Evolutionary conservation across 2,329 filamentous ascomycete species (phyloP).

Genomic region (Cucurbitaria berberidis): DNA sequence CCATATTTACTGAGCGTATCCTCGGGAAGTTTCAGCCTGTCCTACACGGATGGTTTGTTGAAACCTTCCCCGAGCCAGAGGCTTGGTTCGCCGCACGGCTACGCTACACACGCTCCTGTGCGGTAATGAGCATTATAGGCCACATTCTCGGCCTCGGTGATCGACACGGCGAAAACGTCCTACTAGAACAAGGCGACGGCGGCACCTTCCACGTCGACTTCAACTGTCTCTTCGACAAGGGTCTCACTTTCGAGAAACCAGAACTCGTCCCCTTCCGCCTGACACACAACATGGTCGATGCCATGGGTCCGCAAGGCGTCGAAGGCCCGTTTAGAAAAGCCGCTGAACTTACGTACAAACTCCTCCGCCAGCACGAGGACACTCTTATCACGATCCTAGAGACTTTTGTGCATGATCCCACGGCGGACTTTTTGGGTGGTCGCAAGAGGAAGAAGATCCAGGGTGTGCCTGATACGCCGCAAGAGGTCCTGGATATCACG

Average conservation of each 20-base stretch:
- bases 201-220: constrained; percentile 98
- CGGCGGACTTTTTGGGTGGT: constrained; percentile 84
- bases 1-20: constrained; percentile 73
- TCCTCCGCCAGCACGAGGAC: constrained; percentile 90
- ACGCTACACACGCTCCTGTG: constrained; percentile 88
- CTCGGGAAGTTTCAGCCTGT: constrained; percentile 79
- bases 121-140: constrained; percentile 99
- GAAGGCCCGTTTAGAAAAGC: constrained; percentile 90
- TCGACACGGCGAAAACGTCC: constrained; percentile 94
- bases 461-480: constrained; percentile 69
- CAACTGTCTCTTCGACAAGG: constrained; percentile 99
- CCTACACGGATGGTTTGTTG: constrained; percentile 92
- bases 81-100: constrained; percentile 90
- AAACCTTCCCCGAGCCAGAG: constrained; percentile 91
- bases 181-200: constrained; percentile 91
- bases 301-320: constrained; percentile 93
- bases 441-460: constrained; percentile 62
- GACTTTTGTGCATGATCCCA: constrained; percentile 96
- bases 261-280: constrained; percentile 95
- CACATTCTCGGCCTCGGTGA: constrained; percentile 93
- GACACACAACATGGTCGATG: constrained; percentile 98
- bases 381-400: constrained; percentile 97
- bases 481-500: constrained; percentile 88
- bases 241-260: constrained; percentile 90
- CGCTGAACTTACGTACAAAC: constrained; percentile 83